Conservation (phyloP, 2,329 filamentous ascomycete genomes). For the Fusarium subglutinans region DNA sequence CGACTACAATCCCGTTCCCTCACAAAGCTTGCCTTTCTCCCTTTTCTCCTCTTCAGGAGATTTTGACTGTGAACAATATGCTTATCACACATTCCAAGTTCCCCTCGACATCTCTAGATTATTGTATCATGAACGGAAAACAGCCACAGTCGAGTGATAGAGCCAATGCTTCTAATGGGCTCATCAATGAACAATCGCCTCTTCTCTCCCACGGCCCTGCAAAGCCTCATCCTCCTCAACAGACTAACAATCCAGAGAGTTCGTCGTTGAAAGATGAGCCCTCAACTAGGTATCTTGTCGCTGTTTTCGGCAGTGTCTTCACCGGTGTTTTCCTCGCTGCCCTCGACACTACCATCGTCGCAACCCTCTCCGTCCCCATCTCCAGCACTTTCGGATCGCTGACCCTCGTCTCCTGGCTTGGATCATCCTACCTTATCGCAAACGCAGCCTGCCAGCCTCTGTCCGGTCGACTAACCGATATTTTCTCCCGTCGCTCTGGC, state of each 20-base stretch:
- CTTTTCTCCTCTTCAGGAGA: rapidly evolving
- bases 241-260: neutral
- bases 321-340: neutral
- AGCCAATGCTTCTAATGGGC: neutral
- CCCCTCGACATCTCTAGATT: neutral
- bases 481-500: neutral
- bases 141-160: neutral
- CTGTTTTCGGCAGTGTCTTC: neutral
- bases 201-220: neutral
- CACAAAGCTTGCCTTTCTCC: rapidly evolving
- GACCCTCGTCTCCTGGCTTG: neutral
- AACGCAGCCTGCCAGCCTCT: neutral
- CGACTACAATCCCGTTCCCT: too few species aligned
- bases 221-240: neutral
- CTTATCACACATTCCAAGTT: neutral
- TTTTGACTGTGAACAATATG: neutral
- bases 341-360: neutral
- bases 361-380: neutral
- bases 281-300: neutral
- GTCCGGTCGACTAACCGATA: neutral
- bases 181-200: neutral
- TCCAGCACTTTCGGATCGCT: neutral
- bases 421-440: neutral
- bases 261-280: neutral
- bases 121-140: neutral